Conservation (phyloP, 2,329 filamentous ascomycete genomes). For the Exophiala aquamarina region DNA sequence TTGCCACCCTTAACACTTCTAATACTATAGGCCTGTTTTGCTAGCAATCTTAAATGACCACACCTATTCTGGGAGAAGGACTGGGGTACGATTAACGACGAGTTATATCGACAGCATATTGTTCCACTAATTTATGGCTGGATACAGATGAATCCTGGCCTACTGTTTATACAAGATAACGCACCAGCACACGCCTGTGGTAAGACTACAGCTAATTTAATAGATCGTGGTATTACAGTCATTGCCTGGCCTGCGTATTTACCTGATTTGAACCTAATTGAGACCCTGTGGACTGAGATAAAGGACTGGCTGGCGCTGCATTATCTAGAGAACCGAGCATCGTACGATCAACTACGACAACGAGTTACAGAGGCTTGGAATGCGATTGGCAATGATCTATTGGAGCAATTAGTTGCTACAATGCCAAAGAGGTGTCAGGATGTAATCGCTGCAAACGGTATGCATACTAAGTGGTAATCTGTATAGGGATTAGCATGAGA, state of each 20-base stretch:
- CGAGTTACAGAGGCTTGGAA: slow-evolving; percentile 5
- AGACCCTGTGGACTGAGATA: slow-evolving; percentile 21
- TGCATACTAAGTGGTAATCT: not conserved
- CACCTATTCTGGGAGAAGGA: slow-evolving; percentile 35
- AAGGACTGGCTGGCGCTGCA: slow-evolving; percentile 12
- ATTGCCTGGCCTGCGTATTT: slow-evolving; percentile 20
- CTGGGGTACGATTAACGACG: slow-evolving; percentile 30
- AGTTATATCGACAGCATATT: slow-evolving; percentile 26
- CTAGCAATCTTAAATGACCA: slow-evolving; percentile 28
- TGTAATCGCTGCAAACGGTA: not conserved
- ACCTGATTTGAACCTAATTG: slow-evolving; percentile 24
- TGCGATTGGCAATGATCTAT: not conserved
- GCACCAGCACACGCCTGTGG: slow-evolving; percentile 7
- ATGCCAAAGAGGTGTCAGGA: not conserved
- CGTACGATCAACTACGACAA: slow-evolving; percentile 1
- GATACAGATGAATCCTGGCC: slow-evolving; percentile 4
- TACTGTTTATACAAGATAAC: slow-evolving; percentile 24
- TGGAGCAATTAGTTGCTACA: not conserved
- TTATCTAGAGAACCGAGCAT: not conserved
- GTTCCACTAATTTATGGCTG: slow-evolving; percentile 18
- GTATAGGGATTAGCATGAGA: no score
- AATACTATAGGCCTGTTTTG: slow-evolving; percentile 35
- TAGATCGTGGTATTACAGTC: slow-evolving; percentile 7
- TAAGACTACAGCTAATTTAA: slow-evolving; percentile 1
- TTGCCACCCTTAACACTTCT: slow-evolving; percentile 87